A percentile compares a stretch with the other conserved stretches of the same genome.
These are phyloP conservation scores for Trichoderma sp. DNA, from an alignment of 2,329 filamentous ascomycete genomes.

Conservation along the genomic window DNA sequence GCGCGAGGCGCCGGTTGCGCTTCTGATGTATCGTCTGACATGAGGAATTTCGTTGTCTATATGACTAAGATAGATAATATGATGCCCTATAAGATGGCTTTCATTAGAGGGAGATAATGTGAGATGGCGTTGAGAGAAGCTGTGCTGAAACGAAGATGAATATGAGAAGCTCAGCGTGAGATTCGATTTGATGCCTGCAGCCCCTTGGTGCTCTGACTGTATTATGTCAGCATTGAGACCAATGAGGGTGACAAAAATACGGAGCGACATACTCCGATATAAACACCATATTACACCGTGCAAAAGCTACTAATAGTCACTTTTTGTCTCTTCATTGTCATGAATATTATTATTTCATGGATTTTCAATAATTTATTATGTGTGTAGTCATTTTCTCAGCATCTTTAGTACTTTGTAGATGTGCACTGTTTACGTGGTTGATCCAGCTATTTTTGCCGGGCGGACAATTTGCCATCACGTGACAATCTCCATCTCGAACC, in stretches of 20 bases:
- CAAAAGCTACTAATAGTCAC: too few species aligned
- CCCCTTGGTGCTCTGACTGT: not conserved
- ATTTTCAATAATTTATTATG: not conserved
- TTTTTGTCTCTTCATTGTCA: too few species aligned
- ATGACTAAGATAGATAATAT: not conserved
- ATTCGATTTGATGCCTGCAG: not conserved
- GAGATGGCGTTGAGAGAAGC: not conserved
- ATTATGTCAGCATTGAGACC: not conserved
- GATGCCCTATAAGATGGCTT: not conserved
- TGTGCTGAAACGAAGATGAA: not conserved
- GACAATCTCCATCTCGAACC: accelerated
- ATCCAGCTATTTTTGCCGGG: not conserved
- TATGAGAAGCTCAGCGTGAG: not conserved
- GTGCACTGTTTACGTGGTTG: not conserved
- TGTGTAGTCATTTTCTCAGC: too few species aligned
- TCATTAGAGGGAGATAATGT: too few species aligned
- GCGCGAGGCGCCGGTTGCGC: not conserved
- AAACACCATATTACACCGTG: not conserved
- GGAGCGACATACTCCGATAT: accelerated
- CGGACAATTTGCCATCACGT: not conserved
- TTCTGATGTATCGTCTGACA: not conserved
- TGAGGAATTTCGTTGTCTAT: not conserved
- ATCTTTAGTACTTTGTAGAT: too few species aligned
- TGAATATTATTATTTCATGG: too few species aligned
- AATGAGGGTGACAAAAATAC: not conserved